Base-by-base conservation (phyloP, 495 filamentous ascomycete genomes). In the Massariosphaeria phaeospora region DNA sequence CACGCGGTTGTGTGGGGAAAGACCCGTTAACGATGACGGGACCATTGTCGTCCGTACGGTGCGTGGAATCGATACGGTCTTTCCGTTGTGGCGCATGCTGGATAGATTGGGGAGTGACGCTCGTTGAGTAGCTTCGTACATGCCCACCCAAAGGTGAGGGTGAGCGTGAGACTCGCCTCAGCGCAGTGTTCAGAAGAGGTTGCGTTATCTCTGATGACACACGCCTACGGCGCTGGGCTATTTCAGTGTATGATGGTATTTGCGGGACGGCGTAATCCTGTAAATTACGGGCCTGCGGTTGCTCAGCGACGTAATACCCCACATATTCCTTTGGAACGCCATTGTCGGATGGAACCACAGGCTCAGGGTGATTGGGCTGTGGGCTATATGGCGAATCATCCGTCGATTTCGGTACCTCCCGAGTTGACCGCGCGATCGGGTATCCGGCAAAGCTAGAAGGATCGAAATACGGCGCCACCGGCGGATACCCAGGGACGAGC, bases 291-390 rank as follows among this genome's bases (percentile, higher is more conserved):
- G 75, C 57, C 48, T 81, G 78, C 29, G 79, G 76, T 29, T 81
- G 78, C 29, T 76, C 76, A 12, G 73, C 77, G 41, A 84, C 69
- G 40, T 67, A 69, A 60, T 84, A 86, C 63, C 82, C 81, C 54
- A 85, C 69, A 66, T 85, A 84, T 59, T 86, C 82, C 51, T 81
- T 77, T 13, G 67, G 69, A 35, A 64, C 62, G 15, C 63, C 64
- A 39, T 67, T 61, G 39, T 69, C 66, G n/a, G 30, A 71, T 49
- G 48, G 72, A 58, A 48, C 65, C 67, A 57, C 80, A 75, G 43
- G 79, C 77, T 59, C 54, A 6, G 46, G 26, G 40, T 52, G 34
- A 9, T 10, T 20, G 9, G 64, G 29, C 33, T 47, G 72, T 61
- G 26, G 73, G 21, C 52, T 54, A 29, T 42, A 57, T 20, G 48